Evolutionary conservation across 2,329 filamentous ascomycete genomes (phyloP), one percentile per base, ranked within the genome.

Genomic region (Fusarium begoniae): DNA sequence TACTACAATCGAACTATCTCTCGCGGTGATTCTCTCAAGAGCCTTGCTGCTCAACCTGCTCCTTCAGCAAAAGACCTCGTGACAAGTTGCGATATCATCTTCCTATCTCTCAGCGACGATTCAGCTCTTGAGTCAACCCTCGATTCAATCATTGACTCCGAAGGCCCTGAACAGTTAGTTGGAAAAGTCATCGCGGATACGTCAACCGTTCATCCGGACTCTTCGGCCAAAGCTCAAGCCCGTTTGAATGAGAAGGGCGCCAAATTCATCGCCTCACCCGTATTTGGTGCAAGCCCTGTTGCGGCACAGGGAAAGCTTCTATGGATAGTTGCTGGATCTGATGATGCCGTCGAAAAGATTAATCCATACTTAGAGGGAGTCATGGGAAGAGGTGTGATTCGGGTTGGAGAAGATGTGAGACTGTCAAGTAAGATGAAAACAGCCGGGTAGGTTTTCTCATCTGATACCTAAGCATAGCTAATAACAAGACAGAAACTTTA

Each of bases 261-360:
- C 6, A 60, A 66, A 7, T 87, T 87, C 54, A 76, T 88, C 35
- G 82, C 85, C 0, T 80, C 82, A 0, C 87, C 87, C 0, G 87
- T 88, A 1, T 89, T 88, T 64, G 87, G 87, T 12, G 85, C 86
- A 8, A 86, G 85, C 1, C 83, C 86, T 0, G 81, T 86, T n/a
- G 87, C 87, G 2, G 81, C 80, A 2, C 77, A 84, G 22, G 86
- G 85, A 1, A 80, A 83, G 45, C 79, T 88, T 3, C 78, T 89
- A n/a, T 84, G 86, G 61, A 82, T 85, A 0, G 68, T 86, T 11
- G 85, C 85, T 0, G 87, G 87, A 0, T 80, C 84, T 1, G 54
- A 77, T 1, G 65, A 70, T 10, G 83, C 84, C 3, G 77, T 86
- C 1, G 54, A 80, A 10, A 64, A 69, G 1, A 78, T 87, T 13